Percentiles rank a stretch among this genome's conserved stretches.
These are phyloP conservation scores for Paracoccidioides lutzii DNA, from an alignment of 2,329 filamentous ascomycete genomes.

Conservation along the genomic window DNA sequence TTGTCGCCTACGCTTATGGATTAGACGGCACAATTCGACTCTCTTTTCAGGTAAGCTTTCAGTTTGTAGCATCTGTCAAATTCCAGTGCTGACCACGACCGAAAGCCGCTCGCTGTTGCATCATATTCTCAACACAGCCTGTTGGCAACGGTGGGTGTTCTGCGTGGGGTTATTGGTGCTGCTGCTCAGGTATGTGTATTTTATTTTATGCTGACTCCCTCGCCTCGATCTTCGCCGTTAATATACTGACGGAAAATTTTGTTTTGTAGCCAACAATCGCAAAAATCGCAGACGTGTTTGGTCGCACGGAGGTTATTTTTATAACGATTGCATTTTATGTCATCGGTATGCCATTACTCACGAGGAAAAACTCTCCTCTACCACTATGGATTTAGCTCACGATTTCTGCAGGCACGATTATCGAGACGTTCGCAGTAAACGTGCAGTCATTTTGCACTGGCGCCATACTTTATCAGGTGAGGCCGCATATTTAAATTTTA, in stretches of 20 bases:
- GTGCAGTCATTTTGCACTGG: conserved; percentile 45
- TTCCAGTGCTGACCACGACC: conserved; percentile 4
- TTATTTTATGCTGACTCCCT: neutral
- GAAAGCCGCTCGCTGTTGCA: conserved; percentile 41
- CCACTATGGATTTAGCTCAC: neutral
- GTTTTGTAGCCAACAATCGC: conserved; percentile 41
- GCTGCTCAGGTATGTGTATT: conserved; percentile 34
- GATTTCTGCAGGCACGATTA: conserved; percentile 34
- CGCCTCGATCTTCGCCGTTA: neutral
- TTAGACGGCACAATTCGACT: conserved; percentile 44
- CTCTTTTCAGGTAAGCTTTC: conserved; percentile 31
- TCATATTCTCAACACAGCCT: conserved; percentile 42
- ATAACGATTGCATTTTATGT: conserved; percentile 46
- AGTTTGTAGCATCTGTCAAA: conserved; percentile 6
- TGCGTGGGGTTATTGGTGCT: conserved; percentile 47
- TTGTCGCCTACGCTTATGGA: conserved; percentile 52
- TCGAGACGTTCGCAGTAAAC: conserved; percentile 41
- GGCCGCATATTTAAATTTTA: neutral
- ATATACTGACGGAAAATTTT: neutral
- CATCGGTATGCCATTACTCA: conserved; percentile 21
- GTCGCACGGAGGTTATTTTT: conserved; percentile 45
- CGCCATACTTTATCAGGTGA: conserved; percentile 44
- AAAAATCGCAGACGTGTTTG: conserved; percentile 52
- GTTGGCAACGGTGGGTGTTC: conserved; percentile 45
- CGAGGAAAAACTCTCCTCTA: neutral